phyloP scores from a whole-genome alignment of 768 basidiomycete species.

The Aureoboletus auriporus region DNA sequence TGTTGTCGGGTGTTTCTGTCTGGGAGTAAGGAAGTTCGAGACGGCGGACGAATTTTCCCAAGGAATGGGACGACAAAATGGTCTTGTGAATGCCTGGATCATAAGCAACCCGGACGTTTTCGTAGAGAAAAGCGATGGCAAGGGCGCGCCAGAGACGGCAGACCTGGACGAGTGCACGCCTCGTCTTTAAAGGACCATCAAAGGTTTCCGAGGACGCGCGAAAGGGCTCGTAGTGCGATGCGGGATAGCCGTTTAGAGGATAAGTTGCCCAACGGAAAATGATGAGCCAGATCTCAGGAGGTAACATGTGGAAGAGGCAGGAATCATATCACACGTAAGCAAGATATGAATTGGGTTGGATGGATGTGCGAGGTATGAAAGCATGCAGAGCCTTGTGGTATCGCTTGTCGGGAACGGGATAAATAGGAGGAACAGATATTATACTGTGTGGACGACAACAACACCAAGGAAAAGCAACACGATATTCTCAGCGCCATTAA shows the following conservation, averaged over 20 bases:
- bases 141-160: conserved; percentile 55
- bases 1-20: conserved; percentile 30
- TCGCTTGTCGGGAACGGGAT: conserved; percentile 27
- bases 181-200: conserved; percentile 32
- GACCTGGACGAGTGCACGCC: conserved; percentile 45
- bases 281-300: conserved; percentile 52
- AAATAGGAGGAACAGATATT: conserved; percentile 28
- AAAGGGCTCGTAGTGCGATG: conserved; percentile 46
- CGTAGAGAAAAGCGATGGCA: conserved; percentile 46
- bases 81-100: conserved; percentile 30
- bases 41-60: conserved; percentile 45
- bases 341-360: neutral
- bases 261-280: conserved; percentile 45
- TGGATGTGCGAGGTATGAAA: conserved; percentile 6
- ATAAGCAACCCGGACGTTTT: conserved; percentile 44
- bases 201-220: conserved; percentile 29
- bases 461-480: conserved; percentile 16
- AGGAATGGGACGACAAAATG: conserved; percentile 24
- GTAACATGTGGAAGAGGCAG: conserved; percentile 31
- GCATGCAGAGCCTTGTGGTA: conserved; percentile 27
- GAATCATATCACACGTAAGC: conserved; percentile 10
- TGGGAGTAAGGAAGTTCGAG: conserved; percentile 55
- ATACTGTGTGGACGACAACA: conserved; percentile 29
- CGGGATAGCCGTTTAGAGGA: conserved; percentile 23
- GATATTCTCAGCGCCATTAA: conserved; percentile 23